Evolutionary conservation across 805 yeast genomes (phyloP).

Genomic region (Metschnikowia arizonensis): DNA sequence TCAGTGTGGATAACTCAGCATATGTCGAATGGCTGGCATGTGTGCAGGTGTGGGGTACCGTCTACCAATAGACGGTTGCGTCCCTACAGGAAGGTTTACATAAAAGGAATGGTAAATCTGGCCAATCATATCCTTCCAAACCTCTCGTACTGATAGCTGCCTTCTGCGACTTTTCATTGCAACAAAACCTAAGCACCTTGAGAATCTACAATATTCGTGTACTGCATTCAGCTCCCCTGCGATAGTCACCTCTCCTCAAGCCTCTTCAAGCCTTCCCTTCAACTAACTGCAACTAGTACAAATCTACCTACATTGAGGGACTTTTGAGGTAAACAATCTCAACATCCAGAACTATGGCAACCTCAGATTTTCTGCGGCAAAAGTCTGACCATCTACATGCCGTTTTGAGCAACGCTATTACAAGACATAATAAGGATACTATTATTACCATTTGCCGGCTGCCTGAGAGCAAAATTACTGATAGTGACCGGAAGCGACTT

Average conservation of each 20-base stretch:
- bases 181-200: no score
- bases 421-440: neutral
- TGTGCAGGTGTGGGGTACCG: neutral
- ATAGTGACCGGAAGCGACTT: neutral
- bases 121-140: no score
- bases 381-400: neutral
- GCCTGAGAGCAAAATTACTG: neutral
- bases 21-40: neutral
- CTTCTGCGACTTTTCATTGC: no score
- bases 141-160: no score
- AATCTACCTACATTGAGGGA: neutral
- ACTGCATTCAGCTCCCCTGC: neutral
- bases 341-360: neutral
- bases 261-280: neutral
- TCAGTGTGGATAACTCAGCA: no score
- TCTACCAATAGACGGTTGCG: neutral
- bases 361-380: neutral
- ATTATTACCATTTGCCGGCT: neutral
- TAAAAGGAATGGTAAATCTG: no score
- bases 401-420: neutral
- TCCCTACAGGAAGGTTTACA: neutral
- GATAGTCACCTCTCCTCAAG: neutral
- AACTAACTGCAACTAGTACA: neutral
- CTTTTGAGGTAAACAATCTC: neutral
- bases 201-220: no score